phyloP scores from a whole-genome alignment of 805 yeast genomes.

The Metschnikowia anglica region DNA sequence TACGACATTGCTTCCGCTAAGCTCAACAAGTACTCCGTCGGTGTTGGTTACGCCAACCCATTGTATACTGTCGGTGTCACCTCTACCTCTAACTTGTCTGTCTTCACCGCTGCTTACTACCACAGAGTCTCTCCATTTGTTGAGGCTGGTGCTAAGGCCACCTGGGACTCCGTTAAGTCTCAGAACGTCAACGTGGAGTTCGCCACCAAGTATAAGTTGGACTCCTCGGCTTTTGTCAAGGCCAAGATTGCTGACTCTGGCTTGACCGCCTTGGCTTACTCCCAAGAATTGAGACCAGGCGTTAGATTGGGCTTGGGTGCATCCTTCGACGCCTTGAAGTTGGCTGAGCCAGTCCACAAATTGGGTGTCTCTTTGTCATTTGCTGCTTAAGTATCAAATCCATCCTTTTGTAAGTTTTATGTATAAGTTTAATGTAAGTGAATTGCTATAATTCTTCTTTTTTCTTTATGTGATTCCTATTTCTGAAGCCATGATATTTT shows the following conservation, averaged over 20 bases:
- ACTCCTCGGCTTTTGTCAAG: constrained; percentile 85
- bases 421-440: constrained; percentile 2
- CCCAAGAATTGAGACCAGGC: constrained; percentile 93
- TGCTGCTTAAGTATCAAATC: constrained; percentile 61
- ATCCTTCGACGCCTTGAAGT: constrained; percentile 91
- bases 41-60: constrained; percentile 88
- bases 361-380: constrained; percentile 93
- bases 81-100: constrained; percentile 81
- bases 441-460: no score
- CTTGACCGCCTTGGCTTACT: constrained; percentile 88
- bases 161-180: constrained; percentile 84
- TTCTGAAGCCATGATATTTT: no score
- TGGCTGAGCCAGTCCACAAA: constrained; percentile 97
- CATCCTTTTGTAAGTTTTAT: constrained; percentile 6
- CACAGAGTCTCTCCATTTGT: constrained; percentile 88
- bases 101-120: constrained; percentile 94
- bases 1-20: constrained; percentile 93
- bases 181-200: constrained; percentile 89
- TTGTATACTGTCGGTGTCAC: constrained; percentile 82
- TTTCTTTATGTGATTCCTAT: neutral
- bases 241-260: constrained; percentile 97
- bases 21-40: constrained; percentile 90
- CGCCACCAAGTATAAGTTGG: constrained; percentile 92
- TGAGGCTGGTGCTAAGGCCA: constrained; percentile 98
- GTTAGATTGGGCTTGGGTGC: constrained; percentile 96